Percentiles rank a stretch among this genome's conserved stretches.
Evolutionary conservation across 2,329 filamentous ascomycete species (phyloP).

Genomic region (Thyridium curvatum): DNA sequence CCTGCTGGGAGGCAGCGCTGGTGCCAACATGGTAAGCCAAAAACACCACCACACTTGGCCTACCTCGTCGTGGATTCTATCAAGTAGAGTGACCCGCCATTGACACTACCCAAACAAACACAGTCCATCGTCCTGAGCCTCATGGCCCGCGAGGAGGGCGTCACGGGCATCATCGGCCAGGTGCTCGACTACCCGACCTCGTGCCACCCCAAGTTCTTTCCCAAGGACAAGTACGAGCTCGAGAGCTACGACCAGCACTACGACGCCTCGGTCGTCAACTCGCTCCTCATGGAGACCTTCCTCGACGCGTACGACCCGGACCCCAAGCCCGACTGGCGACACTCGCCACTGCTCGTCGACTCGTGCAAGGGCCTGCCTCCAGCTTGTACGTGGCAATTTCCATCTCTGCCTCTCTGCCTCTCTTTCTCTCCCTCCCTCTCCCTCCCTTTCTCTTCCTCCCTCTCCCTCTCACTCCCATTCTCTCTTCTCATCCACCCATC

Average conservation of each 20-base stretch:
- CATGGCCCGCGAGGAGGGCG: conserved; percentile 20
- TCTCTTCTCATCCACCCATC: too few relatives aligned
- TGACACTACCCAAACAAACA: too few relatives aligned
- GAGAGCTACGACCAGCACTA: conserved; percentile 25
- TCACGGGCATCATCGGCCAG: conserved; percentile 24
- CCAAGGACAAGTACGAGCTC: conserved; percentile 24
- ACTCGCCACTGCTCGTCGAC: conserved; percentile 26
- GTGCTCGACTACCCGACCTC: conserved; percentile 25
- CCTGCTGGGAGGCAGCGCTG: conserved; percentile 41
- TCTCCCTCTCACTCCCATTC: neutral
- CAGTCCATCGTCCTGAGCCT: conserved; percentile 19
- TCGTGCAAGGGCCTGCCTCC: conserved; percentile 22
- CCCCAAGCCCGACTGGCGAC: conserved; percentile 15
- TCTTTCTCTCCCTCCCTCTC: neutral
- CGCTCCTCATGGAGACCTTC: conserved; percentile 24
- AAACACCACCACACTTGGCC: neutral
- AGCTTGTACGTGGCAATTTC: conserved; percentile 19
- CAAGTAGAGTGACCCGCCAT: too few relatives aligned
- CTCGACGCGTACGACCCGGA: conserved; percentile 23
- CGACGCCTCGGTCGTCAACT: conserved; percentile 20
- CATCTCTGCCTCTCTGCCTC: neutral
- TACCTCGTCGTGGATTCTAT: too few relatives aligned
- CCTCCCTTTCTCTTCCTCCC: neutral
- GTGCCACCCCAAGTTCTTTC: conserved; percentile 28
- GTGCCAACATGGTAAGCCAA: conserved; percentile 38